Base-by-base conservation (phyloP, 2,329 filamentous ascomycete genomes). In the Leptographium flavum region DNA sequence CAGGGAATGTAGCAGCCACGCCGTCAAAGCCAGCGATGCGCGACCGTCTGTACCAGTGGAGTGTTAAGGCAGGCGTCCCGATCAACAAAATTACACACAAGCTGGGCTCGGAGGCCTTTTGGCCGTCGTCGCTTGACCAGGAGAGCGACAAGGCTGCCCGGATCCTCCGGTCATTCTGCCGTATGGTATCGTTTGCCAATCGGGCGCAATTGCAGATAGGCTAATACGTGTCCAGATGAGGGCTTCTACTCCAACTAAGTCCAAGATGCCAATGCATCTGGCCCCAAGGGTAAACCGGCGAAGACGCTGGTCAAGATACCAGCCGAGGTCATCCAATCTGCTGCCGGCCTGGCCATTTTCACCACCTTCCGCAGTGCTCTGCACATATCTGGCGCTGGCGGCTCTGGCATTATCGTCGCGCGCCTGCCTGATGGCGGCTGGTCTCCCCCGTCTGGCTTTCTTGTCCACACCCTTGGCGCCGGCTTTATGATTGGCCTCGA, bases 61-160 rank as follows among this genome's bases (percentile, higher is more conserved):
- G 50, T 36, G 46, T 53, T 31, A 53, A 58, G 49, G 53, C 54
- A 13, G 77, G 79, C 35, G 72, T 69, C 5, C 81, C 82, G 4
- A 73, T 85, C 53, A 86, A 86, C 57, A 73, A 69, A 46, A 57
- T 85, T 27, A 81, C 76, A 36, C 83, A 86, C 62, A 79, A 75
- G 55, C 66, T 86, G 21, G 81, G 81, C 32, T 54, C 50, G 25
- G 82, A 87, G 60, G 79, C 81, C 5, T 86, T 86, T 56, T 86
- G 81, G 81, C 83, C 82, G 5, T 82, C 79, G 32, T 78, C 75
- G 4, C 65, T 86, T 46, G 82, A 87, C 57, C 80, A 81, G 55
- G 83, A 87, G 63, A 77, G 75, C 54, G 81, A 87, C 63, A 87
- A 87, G 64, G 81, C 81, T 15, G 83, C 83, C 36, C 68, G 82